phyloP scores from a whole-genome alignment of 139 green algal species.

The Astrephomene gubernaculifera region DNA sequence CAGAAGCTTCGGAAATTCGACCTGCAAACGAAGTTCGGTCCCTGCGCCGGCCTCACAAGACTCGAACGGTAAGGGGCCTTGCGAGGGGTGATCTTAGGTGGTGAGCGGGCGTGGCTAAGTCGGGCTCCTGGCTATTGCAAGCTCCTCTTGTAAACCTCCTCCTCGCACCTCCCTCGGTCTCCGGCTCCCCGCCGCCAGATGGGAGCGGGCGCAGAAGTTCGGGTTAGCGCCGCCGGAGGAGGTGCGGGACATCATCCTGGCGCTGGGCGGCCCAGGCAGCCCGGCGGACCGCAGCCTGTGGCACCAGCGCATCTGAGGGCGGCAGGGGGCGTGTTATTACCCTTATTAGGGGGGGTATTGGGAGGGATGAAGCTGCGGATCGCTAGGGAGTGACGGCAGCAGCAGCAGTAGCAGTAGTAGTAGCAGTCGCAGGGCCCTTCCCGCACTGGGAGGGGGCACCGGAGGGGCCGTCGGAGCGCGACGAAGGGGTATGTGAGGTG shows the following conservation, averaged over 20 bases:
- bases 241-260: slow-evolving; percentile 8
- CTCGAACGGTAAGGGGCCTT: slow-evolving; percentile 12
- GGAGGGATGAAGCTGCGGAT: background rate
- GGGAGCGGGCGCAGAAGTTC: slow-evolving; percentile 37
- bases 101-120: background rate
- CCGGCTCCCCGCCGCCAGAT: background rate
- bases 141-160: background rate
- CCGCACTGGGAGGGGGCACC: too few relatives aligned
- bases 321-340: background rate
- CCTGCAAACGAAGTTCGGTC: slow-evolving; percentile 29
- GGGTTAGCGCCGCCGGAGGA: slow-evolving; percentile 15
- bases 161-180: background rate
- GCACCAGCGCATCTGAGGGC: slow-evolving; percentile 12
- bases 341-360: background rate
- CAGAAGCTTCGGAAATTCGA: slow-evolving; percentile 33
- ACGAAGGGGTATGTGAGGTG: background rate
- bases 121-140: background rate
- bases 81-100: background rate
- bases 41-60: slow-evolving; percentile 7
- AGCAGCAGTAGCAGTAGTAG: too few relatives aligned
- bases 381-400: too few relatives aligned
- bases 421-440: too few relatives aligned
- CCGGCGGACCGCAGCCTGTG: background rate
- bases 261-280: background rate
- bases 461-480: too few relatives aligned